Base-by-base conservation (phyloP, 1,139 yeast species). In the Sugiyamaella castrensis region DNA sequence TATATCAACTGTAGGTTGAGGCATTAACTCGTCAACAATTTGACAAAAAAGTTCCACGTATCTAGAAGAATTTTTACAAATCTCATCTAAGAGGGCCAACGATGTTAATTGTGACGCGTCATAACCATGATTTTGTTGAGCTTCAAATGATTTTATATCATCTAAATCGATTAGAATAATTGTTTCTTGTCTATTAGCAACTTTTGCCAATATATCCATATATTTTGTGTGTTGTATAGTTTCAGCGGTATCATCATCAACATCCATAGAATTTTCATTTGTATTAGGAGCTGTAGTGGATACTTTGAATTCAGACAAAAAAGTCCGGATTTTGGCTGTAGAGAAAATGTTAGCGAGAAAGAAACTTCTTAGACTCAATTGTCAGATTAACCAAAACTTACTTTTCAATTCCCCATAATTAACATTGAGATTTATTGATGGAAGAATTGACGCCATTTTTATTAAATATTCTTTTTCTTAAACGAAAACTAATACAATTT, bases 11-110 rank as follows among this genome's bases (percentile, higher is more conserved):
- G 94, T 83, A 19, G 97, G 88, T 53, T 75, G 75, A 0, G 98
- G 98, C 81, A 92, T 79, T 50, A 87, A 69, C 48, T 80, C 82
- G 68, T 94, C 98, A 43, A 87, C 79, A 8, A 82, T 84, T 40
- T 74, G 72, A 49, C 88, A 77, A 64, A 92, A 86, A 33, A 92
- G 66, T 60, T 91, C 98, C 33, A 82, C 69, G 61, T 84, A 92
- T 59, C 88, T 86, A 59, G 82, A 74, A 1, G 98, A 80, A 67
- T 94, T 94, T 51, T 78, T 79, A 58, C 76, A 67, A 44, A 92
- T 81, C 50, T 80, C 78, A 45, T 73, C 77, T 32, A 83, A 77
- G 50, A 87, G 69, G 3, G 5, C 5, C 29, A 71, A 66, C 27
- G 38, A 34, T 16, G 37, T 40, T 6, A 12, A 3, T 19, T 19